Evolutionary conservation across 208 protist species (phyloP).

Genomic region (Leishmania aethiopica): DNA sequence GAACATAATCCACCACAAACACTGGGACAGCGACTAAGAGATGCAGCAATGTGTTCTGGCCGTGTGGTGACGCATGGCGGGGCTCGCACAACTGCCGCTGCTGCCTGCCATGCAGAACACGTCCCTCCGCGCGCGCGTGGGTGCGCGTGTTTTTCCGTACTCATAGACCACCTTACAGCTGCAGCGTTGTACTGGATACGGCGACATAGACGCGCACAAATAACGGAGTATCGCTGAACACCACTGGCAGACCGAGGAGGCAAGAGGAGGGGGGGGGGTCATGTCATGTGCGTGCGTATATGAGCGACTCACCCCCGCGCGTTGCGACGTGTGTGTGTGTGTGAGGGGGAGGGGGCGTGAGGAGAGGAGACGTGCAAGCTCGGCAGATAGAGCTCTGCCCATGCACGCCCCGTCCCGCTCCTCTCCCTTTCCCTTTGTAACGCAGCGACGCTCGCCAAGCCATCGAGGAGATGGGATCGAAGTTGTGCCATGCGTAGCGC

Average conservation of each 20-base stretch:
- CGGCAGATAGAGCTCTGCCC: background rate
- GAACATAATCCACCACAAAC: constrained; percentile 50
- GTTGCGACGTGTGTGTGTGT: background rate
- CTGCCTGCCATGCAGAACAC: background rate
- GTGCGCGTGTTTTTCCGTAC: background rate
- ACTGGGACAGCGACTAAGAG: background rate
- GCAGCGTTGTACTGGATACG: background rate
- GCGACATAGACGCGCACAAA: background rate
- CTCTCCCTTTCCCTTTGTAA: background rate
- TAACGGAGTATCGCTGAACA: background rate
- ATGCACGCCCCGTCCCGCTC: background rate
- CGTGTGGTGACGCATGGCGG: background rate
- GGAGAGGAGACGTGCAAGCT: background rate
- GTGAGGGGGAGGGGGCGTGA: background rate
- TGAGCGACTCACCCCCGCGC: background rate
- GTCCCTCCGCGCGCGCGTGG: background rate
- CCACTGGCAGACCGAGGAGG: too few relatives aligned
- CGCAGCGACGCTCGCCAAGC: background rate
- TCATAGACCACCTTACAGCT: background rate
- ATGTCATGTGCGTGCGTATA: background rate
- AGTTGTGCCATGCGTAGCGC: background rate
- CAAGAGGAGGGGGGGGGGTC: background rate
- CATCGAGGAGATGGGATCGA: background rate
- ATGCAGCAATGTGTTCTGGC: background rate
- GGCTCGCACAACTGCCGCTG: background rate